Evolutionary conservation across 495 filamentous ascomycete species (phyloP).

Genomic region (Aspergillus sclerotioniger): DNA sequence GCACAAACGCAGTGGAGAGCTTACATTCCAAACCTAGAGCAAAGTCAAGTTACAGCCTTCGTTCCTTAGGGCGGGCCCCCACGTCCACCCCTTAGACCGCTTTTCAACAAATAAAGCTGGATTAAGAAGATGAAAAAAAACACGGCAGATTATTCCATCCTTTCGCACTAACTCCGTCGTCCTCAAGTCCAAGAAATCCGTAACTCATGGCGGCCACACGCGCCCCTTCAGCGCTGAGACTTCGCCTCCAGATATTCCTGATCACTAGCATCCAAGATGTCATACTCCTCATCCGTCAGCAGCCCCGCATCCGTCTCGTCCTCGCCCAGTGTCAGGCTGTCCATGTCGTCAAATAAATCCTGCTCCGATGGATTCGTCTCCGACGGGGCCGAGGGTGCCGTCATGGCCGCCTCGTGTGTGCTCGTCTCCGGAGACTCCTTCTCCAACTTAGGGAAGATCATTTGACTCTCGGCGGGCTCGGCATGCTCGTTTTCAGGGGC

Average conservation of each 20-base stretch:
- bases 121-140: no score
- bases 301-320: slow-evolving; percentile 63
- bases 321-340: slow-evolving; percentile 62
- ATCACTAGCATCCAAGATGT: slow-evolving; percentile 92
- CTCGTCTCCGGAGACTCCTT: slow-evolving; percentile 88
- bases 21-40: not conserved
- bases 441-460: slow-evolving; percentile 96
- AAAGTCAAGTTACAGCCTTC: not conserved
- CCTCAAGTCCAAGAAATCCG: not conserved
- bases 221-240: slow-evolving; percentile 13
- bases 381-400: slow-evolving; percentile 31
- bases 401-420: slow-evolving; percentile 58
- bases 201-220: not conserved
- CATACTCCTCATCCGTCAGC: slow-evolving; percentile 96
- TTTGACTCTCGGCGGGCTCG: slow-evolving; percentile 55
- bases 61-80: not conserved
- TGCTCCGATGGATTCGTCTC: slow-evolving; percentile 45
- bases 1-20: not conserved
- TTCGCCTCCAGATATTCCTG: slow-evolving; percentile 68
- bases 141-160: not conserved
- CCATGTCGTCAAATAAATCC: slow-evolving; percentile 64
- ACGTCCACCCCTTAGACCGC: no score
- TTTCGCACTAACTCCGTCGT: not conserved
- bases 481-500: slow-evolving; percentile 18
- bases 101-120: no score